Evolutionary conservation across 768 basidiomycete genomes (phyloP), one percentile per base, ranked within the genome.

Genomic region (Amanita exitialis): DNA sequence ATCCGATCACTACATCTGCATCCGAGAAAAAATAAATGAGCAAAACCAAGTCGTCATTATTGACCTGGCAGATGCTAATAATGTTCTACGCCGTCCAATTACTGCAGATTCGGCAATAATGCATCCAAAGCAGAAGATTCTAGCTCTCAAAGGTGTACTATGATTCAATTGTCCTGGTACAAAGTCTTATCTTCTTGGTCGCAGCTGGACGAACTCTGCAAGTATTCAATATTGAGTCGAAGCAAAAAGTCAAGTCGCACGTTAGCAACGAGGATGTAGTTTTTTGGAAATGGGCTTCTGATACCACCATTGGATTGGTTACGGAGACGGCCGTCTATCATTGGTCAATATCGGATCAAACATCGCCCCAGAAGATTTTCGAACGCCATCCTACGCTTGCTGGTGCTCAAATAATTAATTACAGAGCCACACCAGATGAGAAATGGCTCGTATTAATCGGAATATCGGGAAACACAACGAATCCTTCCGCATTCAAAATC

Each of bases 51-150:
- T 99, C 56, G 95, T 97, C 65, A 98, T 99, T 64, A 88, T 99
- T 64, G 95, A 98, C 82, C 84, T 99, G 56, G 75, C 86, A 54
- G 91, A 98, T 67, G 91, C 94, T 61, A 97, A 97, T 73, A 90
- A 95, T 85, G 89, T 98, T 60, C 79, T 94, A 51, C 85, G 93
- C 54, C 77, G 93, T 59, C 93, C 93, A 55, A 98, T 99, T 62
- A 87, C 90, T 21, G 96, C 96, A n/a, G 96, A 99, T 66, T 91
- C 90, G 35, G 95, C 96, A 51, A 96, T 99, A 59, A 98, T 99
- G 95, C 93, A 97, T 64, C 91, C 90, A 0, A 80, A 79, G 54
- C 83, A 95, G 73, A 98, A 97, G 80, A 91, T 98, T 67, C 80
- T 99, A 52, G 96, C 96, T 3, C 67, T 99, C 46, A 94, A 92